These are phyloP conservation scores for Pseudogymnoascus sp. DNA, from an alignment of 2,329 filamentous ascomycete genomes.

Conservation along the genomic window DNA sequence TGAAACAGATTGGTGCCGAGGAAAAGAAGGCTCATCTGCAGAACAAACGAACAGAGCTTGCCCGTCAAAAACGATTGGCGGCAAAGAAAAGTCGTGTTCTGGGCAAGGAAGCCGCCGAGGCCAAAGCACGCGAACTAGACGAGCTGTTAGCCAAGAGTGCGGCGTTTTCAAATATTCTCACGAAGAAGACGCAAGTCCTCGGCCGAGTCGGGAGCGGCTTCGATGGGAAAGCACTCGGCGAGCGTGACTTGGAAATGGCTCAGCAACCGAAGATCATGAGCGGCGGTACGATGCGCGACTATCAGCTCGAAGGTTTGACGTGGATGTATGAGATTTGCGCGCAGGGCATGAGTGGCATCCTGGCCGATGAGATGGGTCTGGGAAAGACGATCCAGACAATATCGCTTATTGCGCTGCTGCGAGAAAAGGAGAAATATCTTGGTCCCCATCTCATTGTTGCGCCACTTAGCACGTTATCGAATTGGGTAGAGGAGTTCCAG, in stretches of 20 bases:
- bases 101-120: constrained; percentile 45
- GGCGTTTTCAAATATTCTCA: constrained; percentile 53
- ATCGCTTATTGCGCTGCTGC: constrained; percentile 59
- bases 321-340: constrained; percentile 68
- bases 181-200: constrained; percentile 53
- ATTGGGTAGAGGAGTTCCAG: constrained; percentile 91
- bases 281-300: constrained; percentile 84
- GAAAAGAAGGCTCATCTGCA: constrained; percentile 38
- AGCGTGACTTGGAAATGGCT: constrained; percentile 67
- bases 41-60: constrained; percentile 39
- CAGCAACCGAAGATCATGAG: constrained; percentile 77
- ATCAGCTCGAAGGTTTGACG: constrained; percentile 87
- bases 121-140: constrained; percentile 51
- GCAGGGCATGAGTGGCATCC: constrained; percentile 55
- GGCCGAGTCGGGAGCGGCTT: constrained; percentile 53
- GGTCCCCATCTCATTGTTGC: constrained; percentile 89
- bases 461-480: constrained; percentile 82
- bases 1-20: constrained; percentile 26
- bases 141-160: constrained; percentile 50
- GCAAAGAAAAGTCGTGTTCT: constrained; percentile 40
- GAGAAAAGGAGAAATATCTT: constrained; percentile 73
- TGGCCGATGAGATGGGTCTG: constrained; percentile 54
- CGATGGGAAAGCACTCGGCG: constrained; percentile 50
- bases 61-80: constrained; percentile 22
- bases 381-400: constrained; percentile 48